Conservation (phyloP, 495 filamentous ascomycete genomes). For the Penicillium maclennaniae region DNA sequence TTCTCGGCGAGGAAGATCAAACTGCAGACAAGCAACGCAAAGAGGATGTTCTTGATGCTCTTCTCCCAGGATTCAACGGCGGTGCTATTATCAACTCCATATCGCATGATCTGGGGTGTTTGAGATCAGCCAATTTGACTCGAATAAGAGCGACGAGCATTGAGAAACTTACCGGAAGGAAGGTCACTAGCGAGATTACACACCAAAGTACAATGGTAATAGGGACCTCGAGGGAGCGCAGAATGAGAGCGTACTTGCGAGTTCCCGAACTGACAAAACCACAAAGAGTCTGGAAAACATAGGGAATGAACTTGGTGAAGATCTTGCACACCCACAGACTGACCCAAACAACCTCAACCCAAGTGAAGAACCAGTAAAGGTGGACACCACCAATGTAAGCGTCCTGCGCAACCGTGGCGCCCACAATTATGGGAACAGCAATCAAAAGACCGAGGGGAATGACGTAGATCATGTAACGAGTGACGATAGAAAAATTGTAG, state of each 20-base stretch:
- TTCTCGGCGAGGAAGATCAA: constrained; percentile 79
- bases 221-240: constrained; percentile 76
- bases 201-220: constrained; percentile 87
- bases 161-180: constrained; percentile 53
- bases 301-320: constrained; percentile 71
- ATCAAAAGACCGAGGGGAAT: constrained; percentile 71
- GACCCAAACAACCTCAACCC: constrained; percentile 90
- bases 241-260: constrained; percentile 83
- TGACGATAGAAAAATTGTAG: constrained; percentile 78
- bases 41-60: constrained; percentile 68
- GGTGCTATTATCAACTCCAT: constrained; percentile 43
- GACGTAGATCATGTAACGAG: constrained; percentile 86
- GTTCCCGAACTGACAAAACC: constrained; percentile 90
- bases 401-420: constrained; percentile 50
- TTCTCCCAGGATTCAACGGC: constrained; percentile 48
- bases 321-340: constrained; percentile 85
- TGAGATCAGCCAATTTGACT: background rate
- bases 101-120: constrained; percentile 50
- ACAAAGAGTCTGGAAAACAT: constrained; percentile 78
- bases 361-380: constrained; percentile 77
- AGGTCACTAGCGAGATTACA: constrained; percentile 73
- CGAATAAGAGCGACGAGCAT: background rate
- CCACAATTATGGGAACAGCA: constrained; percentile 76
- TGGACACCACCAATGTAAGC: constrained; percentile 61
- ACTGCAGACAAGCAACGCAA: constrained; percentile 70